Conservation (phyloP, 2,329 filamentous ascomycete genomes). For the Xenoacremonium recifei region DNA sequence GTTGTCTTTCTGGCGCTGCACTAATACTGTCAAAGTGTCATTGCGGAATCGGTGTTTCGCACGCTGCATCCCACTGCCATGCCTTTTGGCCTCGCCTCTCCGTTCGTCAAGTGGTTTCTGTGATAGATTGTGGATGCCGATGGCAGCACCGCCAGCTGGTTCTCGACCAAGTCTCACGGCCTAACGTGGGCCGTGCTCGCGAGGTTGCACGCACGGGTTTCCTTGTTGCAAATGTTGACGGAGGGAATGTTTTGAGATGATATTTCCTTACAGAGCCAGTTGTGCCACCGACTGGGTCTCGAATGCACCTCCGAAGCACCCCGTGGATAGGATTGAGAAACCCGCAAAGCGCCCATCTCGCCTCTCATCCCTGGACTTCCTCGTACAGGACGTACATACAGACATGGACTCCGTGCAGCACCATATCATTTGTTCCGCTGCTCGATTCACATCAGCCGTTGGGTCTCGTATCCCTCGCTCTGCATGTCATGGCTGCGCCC, state of each 20-base stretch:
- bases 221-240: slow-evolving; percentile 1
- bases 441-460: slow-evolving; percentile 7
- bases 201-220: background rate
- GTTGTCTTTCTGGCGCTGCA: slow-evolving; percentile 1
- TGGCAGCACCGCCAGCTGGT: slow-evolving; percentile 4
- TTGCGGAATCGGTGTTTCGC: too few relatives aligned
- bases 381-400: too few relatives aligned
- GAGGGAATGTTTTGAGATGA: too few relatives aligned
- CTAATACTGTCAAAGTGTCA: background rate
- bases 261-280: slow-evolving; percentile 14
- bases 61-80: too few relatives aligned
- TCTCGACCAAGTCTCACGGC: slow-evolving; percentile 8
- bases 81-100: too few relatives aligned
- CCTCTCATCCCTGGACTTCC: slow-evolving; percentile 6
- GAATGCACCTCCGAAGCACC: too few relatives aligned
- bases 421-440: slow-evolving; percentile 9
- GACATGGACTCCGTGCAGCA: too few relatives aligned
- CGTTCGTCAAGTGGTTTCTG: too few relatives aligned
- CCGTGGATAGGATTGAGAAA: slow-evolving; percentile 15
- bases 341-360: slow-evolving; percentile 1
- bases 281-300: slow-evolving; percentile 15
- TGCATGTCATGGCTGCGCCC: slow-evolving; percentile 13
- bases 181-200: slow-evolving; percentile 3
- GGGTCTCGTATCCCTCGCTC: slow-evolving; percentile 11
- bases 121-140: slow-evolving; percentile 7